Percentiles rank a stretch among this genome's conserved stretches.
Conservation (phyloP, 495 filamentous ascomycete species). For the Podospora pseudopauciseta region DNA sequence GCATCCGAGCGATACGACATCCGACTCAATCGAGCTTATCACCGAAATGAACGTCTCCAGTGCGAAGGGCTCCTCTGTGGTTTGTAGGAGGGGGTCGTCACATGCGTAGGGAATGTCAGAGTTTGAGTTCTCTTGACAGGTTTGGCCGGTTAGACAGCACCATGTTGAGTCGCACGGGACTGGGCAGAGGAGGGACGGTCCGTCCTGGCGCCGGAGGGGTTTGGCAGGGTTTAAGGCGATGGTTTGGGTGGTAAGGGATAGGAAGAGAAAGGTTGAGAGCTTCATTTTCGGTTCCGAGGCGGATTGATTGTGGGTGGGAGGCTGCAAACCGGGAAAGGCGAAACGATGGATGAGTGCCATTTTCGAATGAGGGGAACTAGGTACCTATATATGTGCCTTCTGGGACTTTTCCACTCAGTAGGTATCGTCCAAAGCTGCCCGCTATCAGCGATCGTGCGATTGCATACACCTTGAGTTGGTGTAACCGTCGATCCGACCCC, state of each 20-base stretch:
- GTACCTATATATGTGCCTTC: not conserved
- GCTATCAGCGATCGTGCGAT: not conserved
- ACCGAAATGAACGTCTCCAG: not conserved
- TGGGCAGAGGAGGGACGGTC: not conserved
- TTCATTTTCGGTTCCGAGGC: not conserved
- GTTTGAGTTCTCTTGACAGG: not conserved
- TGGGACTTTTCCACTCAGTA: not conserved
- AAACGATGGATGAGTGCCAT: no score
- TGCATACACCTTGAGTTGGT: not conserved
- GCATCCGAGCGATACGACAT: not conserved
- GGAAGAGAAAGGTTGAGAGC: not conserved
- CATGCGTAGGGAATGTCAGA: not conserved
- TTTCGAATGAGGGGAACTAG: no score
- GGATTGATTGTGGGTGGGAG: not conserved
- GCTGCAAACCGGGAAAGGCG: no score
- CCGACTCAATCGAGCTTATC: not conserved
- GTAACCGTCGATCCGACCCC: not conserved
- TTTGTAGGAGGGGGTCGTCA: not conserved
- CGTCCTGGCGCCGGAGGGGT: not conserved
- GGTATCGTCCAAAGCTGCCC: not conserved
- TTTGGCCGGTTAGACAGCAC: not conserved
- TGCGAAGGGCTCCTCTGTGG: not conserved
- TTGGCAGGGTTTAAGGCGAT: not conserved
- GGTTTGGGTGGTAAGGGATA: not conserved
- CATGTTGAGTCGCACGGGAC: not conserved